A percentile compares a stretch with the other conserved stretches of the same genome.
These are phyloP conservation scores for Cerrena zonata DNA, from an alignment of 1,284 basidiomycete species.

Conservation along the genomic window DNA sequence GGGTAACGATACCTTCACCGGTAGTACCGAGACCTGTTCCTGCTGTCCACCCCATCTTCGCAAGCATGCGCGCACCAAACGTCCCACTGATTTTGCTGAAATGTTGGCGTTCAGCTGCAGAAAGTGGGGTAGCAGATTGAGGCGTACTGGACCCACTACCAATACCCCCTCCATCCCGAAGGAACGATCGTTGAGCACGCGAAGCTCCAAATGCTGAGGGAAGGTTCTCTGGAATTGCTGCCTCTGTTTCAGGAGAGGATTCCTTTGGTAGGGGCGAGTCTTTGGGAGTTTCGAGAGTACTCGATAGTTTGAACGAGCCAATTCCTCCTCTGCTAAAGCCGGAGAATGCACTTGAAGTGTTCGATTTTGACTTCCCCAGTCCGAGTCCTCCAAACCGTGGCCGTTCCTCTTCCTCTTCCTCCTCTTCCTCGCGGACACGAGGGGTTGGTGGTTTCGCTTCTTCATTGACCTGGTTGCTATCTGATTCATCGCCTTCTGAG, in stretches of 20 bases:
- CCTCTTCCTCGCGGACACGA: slow-evolving; percentile 37
- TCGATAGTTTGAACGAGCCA: slow-evolving; percentile 31
- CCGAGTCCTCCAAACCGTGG: slow-evolving; percentile 37
- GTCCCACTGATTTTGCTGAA: slow-evolving; percentile 72
- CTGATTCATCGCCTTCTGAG: slow-evolving; percentile 23
- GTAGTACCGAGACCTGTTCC: slow-evolving; percentile 77
- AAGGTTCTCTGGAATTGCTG: slow-evolving; percentile 22
- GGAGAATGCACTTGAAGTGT: slow-evolving; percentile 8
- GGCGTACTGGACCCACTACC: slow-evolving; percentile 35
- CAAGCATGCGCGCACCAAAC: slow-evolving; percentile 83
- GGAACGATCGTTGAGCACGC: slow-evolving; percentile 47
- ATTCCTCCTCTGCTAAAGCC: slow-evolving; percentile 42
- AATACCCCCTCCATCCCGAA: slow-evolving; percentile 38
- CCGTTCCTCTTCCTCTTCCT: slow-evolving; percentile 40
- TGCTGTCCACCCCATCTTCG: slow-evolving; percentile 89
- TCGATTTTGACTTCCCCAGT: slow-evolving; percentile 5
- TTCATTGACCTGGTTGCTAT: slow-evolving; percentile 21
- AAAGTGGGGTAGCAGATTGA: slow-evolving; percentile 48
- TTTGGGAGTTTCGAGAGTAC: slow-evolving; percentile 19
- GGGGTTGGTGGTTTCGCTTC: slow-evolving; percentile 48
- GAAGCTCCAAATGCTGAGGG: slow-evolving; percentile 42
- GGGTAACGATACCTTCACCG: slow-evolving; percentile 82
- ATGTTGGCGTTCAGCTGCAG: slow-evolving; percentile 64
- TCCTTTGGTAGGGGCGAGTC: slow-evolving; percentile 27
- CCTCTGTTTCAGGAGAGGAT: slow-evolving; percentile 28